These are phyloP conservation scores for Berkeleyomyces rouxiae DNA, from an alignment of 2,329 filamentous ascomycete genomes.

Conservation along the genomic window DNA sequence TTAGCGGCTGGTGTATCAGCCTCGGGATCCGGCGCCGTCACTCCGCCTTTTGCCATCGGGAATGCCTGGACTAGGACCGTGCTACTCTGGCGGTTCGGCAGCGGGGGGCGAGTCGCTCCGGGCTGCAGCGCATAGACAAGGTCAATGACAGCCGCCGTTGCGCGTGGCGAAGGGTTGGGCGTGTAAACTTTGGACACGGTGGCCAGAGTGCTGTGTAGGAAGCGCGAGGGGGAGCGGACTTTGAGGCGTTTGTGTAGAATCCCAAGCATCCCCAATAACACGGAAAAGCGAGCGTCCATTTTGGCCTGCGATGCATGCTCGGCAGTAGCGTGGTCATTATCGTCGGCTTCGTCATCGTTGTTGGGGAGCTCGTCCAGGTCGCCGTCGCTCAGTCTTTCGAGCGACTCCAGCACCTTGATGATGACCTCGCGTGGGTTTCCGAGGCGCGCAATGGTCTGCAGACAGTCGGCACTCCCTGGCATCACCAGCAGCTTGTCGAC, in stretches of 20 bases:
- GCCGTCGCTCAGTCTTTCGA: slow-evolving; percentile 37
- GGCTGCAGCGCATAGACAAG: slow-evolving; percentile 49
- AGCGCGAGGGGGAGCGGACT: slow-evolving; percentile 62
- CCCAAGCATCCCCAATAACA: slow-evolving; percentile 52
- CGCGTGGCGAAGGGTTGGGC: slow-evolving; percentile 41
- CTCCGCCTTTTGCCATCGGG: background rate
- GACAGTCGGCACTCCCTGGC: slow-evolving; percentile 50
- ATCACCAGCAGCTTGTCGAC: slow-evolving; percentile 57
- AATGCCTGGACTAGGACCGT: slow-evolving; percentile 27
- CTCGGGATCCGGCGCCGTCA: slow-evolving; percentile 45
- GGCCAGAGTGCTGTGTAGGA: slow-evolving; percentile 60
- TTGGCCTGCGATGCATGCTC: slow-evolving; percentile 5
- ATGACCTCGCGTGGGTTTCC: slow-evolving; percentile 72
- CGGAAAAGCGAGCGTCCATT: slow-evolving; percentile 35
- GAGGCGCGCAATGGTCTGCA: slow-evolving; percentile 57
- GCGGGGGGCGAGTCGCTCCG: slow-evolving; percentile 45
- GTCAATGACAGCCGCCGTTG: slow-evolving; percentile 50
- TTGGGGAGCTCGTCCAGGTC: slow-evolving; percentile 20
- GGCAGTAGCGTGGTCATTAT: slow-evolving; percentile 18
- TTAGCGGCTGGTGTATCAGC: slow-evolving; percentile 24
- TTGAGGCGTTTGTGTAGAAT: slow-evolving; percentile 59
- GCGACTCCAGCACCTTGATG: slow-evolving; percentile 58
- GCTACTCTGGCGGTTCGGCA: slow-evolving; percentile 43
- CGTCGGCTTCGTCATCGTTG: slow-evolving; percentile 24
- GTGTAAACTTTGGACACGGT: slow-evolving; percentile 52